phyloP scores from a whole-genome alignment of 345 rosid species.

The Eucalyptus caleyi region DNA sequence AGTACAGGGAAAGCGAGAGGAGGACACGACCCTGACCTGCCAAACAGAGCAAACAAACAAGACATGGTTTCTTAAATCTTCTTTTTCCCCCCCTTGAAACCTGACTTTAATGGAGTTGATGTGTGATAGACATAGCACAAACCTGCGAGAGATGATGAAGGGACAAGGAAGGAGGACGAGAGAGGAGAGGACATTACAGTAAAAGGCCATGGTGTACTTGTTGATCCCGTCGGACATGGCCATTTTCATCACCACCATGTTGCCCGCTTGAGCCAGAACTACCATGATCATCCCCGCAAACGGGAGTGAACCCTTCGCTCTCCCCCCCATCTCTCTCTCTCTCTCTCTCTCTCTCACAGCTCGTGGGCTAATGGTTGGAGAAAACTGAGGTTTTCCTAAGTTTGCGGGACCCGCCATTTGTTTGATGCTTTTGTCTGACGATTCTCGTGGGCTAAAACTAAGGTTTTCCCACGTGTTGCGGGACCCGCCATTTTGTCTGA shows the following conservation, averaged over 20 bases:
- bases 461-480: not conserved
- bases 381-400: not conserved
- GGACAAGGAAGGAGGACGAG: conserved; percentile 36
- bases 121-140: not conserved
- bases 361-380: not conserved
- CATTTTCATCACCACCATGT: conserved; percentile 34
- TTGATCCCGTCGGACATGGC: conserved; percentile 52
- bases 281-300: conserved; percentile 40
- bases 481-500: not conserved
- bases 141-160: conserved; percentile 42
- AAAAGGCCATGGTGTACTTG: conserved; percentile 27
- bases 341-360: not conserved
- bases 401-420: not conserved
- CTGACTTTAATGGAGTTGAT: not conserved
- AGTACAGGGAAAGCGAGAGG: conserved; percentile 22
- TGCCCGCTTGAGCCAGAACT: conserved; percentile 53
- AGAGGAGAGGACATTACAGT: conserved; percentile 49
- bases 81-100: not conserved
- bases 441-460: not conserved
- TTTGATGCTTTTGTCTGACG: not conserved
- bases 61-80: not conserved
- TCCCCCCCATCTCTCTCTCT: not conserved
- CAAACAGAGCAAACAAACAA: not conserved
- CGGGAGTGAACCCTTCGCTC: not conserved
- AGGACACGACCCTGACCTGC: conserved; percentile 35